Evolutionary conservation across 2,329 filamentous ascomycete genomes (phyloP).

Genomic region (Diplodia sapinea): DNA sequence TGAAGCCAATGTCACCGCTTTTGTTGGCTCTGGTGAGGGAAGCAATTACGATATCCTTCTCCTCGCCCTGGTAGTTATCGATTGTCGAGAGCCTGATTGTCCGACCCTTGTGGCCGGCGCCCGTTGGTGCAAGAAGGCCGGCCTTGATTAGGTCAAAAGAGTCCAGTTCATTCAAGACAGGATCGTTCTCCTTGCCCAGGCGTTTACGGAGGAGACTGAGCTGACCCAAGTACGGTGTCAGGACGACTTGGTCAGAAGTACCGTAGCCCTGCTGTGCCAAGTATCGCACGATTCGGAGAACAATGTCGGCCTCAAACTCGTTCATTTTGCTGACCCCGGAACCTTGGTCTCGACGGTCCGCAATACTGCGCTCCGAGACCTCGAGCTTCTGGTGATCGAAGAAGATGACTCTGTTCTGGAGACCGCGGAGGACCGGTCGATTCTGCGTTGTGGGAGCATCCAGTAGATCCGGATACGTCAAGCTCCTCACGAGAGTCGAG

Average conservation of each 20-base stretch:
- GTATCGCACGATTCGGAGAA: constrained; percentile 68
- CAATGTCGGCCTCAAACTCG: constrained; percentile 68
- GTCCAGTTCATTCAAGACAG: constrained; percentile 72
- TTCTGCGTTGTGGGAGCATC: constrained; percentile 60
- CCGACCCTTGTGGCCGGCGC: constrained; percentile 37
- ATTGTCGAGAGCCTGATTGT: constrained; percentile 70
- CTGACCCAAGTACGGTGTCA: constrained; percentile 77
- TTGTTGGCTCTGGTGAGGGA: constrained; percentile 72
- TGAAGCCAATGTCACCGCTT: constrained; percentile 71
- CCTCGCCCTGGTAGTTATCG: constrained; percentile 81
- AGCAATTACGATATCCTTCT: constrained; percentile 73
- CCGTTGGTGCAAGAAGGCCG: constrained; percentile 59
- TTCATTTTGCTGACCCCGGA: constrained; percentile 55
- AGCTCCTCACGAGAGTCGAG: constrained; percentile 60
- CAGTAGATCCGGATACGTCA: constrained; percentile 67
- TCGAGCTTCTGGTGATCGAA: constrained; percentile 68
- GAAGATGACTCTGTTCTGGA: constrained; percentile 68
- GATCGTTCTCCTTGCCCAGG: constrained; percentile 65
- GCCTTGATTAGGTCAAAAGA: constrained; percentile 66
- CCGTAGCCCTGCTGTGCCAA: constrained; percentile 74
- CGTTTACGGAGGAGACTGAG: constrained; percentile 62
- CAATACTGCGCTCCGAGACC: constrained; percentile 42
- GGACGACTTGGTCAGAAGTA: constrained; percentile 67
- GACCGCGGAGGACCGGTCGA: constrained; percentile 59
- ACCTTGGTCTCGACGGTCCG: constrained; percentile 59